Conservation (phyloP, 352 stramenopile genomes). For the Phytopythium vexans region DNA sequence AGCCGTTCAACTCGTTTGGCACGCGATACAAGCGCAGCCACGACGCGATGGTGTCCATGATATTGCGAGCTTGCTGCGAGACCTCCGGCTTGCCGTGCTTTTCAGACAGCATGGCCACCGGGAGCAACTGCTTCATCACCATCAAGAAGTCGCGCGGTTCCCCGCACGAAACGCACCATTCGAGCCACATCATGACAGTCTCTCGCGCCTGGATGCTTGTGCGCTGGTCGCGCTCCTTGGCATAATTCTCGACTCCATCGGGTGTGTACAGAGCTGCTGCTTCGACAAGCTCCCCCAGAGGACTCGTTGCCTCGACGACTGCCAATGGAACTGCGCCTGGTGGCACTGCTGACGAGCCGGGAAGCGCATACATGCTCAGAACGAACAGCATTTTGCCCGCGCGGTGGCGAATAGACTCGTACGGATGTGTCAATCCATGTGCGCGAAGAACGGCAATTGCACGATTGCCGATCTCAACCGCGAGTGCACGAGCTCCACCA, state of each 20-base stretch:
- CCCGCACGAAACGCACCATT: too few relatives aligned
- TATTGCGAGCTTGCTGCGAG: too few relatives aligned
- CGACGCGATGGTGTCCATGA: too few relatives aligned
- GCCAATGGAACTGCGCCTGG: too few relatives aligned
- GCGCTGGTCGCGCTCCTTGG: constrained; percentile 10
- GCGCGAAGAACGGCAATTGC: constrained; percentile 37
- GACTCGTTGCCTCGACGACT: too few relatives aligned
- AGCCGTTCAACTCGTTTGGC: constrained; percentile 4
- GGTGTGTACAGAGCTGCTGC: not conserved
- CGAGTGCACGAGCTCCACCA: constrained; percentile 9
- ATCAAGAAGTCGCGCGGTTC: too few relatives aligned
- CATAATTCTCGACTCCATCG: not conserved
- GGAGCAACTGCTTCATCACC: too few relatives aligned
- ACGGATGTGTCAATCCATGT: constrained; percentile 56
- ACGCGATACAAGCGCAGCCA: not conserved
- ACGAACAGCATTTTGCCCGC: constrained; percentile 57
- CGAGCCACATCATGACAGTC: too few relatives aligned
- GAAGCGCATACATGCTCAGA: constrained; percentile 8
- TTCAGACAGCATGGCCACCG: too few relatives aligned
- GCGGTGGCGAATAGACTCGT: constrained; percentile 77
- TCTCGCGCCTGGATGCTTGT: constrained; percentile 7
- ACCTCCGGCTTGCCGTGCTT: too few relatives aligned
- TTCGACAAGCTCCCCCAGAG: not conserved
- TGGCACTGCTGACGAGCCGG: too few relatives aligned
- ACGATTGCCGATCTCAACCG: constrained; percentile 19